Percentiles rank a stretch among this genome's conserved stretches.
phyloP scores from a whole-genome alignment of 345 rosid genomes.

The Kernera saxatilis region DNA sequence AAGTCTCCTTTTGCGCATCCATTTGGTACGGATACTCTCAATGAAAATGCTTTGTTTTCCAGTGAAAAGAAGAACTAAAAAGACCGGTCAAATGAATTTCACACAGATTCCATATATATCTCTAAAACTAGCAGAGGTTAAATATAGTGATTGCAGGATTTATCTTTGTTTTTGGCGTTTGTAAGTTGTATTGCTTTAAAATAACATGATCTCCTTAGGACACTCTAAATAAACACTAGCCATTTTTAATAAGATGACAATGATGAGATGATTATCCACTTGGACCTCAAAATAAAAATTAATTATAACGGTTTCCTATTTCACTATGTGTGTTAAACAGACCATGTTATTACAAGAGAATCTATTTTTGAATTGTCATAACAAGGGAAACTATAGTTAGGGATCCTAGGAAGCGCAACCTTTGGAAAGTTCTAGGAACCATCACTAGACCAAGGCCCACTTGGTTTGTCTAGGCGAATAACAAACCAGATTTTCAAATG shows the following conservation, averaged over 20 bases:
- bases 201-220: neutral
- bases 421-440: too few relatives aligned
- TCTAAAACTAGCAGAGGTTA: neutral
- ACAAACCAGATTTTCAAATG: too few relatives aligned
- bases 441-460: too few relatives aligned
- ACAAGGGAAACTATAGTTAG: neutral
- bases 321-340: neutral
- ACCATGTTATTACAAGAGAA: neutral
- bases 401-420: too few relatives aligned
- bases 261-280: too few relatives aligned
- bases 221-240: neutral
- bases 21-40: neutral
- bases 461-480: too few relatives aligned
- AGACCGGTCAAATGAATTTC: neutral
- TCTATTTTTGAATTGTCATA: neutral
- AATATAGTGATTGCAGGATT: constrained; percentile 13
- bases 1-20: constrained; percentile 8
- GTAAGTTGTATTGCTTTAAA: constrained; percentile 8
- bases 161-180: neutral
- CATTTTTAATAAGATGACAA: neutral
- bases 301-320: neutral
- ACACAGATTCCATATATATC: neutral
- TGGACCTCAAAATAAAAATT: neutral
- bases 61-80: neutral
- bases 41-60: neutral